Evolutionary conservation across 768 basidiomycete species (phyloP).

Genomic region (Mycena haematopus): DNA sequence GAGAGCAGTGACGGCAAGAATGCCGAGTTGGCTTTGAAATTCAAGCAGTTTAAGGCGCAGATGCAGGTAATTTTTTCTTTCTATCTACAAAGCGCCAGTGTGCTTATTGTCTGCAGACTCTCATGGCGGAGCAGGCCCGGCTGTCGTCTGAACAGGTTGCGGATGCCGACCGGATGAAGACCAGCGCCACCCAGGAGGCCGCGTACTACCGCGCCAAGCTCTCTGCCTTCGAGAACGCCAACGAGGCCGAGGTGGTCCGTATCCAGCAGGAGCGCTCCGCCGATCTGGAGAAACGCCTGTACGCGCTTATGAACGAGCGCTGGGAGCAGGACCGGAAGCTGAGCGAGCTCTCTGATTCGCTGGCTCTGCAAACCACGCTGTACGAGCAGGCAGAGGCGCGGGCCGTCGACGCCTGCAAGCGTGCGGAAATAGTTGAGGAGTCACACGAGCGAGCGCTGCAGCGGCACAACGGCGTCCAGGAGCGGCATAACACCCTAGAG

Average conservation of each 20-base stretch:
- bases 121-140: slow-evolving; percentile 76
- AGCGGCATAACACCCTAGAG: slow-evolving; percentile 65
- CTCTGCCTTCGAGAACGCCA: slow-evolving; percentile 79
- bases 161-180: slow-evolving; percentile 79
- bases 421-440: slow-evolving; percentile 77
- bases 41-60: slow-evolving; percentile 89
- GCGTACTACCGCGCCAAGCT: slow-evolving; percentile 96
- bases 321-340: slow-evolving; percentile 73
- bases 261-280: slow-evolving; percentile 80
- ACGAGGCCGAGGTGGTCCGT: slow-evolving; percentile 66
- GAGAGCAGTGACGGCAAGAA: slow-evolving; percentile 57
- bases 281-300: slow-evolving; percentile 77
- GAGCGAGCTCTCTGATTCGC: slow-evolving; percentile 71
- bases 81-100: slow-evolving; percentile 9
- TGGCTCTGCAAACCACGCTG: slow-evolving; percentile 79
- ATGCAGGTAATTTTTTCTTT: slow-evolving; percentile 69
- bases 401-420: slow-evolving; percentile 73
- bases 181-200: slow-evolving; percentile 88
- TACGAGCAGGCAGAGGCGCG: slow-evolving; percentile 82
- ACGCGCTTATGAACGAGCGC: slow-evolving; percentile 65
- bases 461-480: slow-evolving; percentile 74
- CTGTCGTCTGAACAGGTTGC: slow-evolving; percentile 77
- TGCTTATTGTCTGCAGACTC: slow-evolving; percentile 53
- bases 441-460: slow-evolving; percentile 67
- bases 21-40: slow-evolving; percentile 74